Base-by-base conservation (phyloP, 2,329 filamentous ascomycete species). In the Apiospora koreana region DNA sequence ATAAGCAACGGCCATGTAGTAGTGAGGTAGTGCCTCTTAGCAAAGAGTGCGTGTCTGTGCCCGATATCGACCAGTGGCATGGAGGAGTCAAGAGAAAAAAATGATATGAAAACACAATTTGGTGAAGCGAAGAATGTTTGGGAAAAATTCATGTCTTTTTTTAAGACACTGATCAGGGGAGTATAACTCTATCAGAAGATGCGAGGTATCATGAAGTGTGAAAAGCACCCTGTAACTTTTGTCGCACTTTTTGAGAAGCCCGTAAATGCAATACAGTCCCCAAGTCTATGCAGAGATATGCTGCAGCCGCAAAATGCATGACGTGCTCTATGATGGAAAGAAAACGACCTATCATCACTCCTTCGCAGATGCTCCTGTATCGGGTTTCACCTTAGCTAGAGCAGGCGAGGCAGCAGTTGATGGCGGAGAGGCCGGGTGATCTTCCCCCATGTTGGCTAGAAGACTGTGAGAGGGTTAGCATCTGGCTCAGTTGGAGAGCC, bases 401-500 rank as follows among this genome's bases (percentile, higher is more conserved):
- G 88, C 87, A 65, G 91, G 91, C 69, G 91, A 93, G 70, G 88
- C 89, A 73, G 89, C 85, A 66, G 89, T 87, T 72, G 91, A 91
- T 69, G 92, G 91, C 77, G 93, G 92, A 75, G 92, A 94, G 77
- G 88, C 86, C 72, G 87, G 90, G 81, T 88, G 86, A 79, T 89
- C 88, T 75, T 85, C 86, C 77, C 88, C 90, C 88, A 86, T 87
- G 77, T 84, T 89, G 76, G 87, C 88, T 73, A 90, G 83, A 73
- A 89, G 82, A 79, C 88, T 90, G 73, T 8, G 42, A 5, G 12
- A 21, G 38, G 28, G 77, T 84, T 77, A 84, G 79, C 67, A 75
- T 21, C 18, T 16, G 16, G 25, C 18, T 62, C 21, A 10, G 16
- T 35, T 28, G 23, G 12, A 28, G 43, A 23, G 31, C 65, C 9